These are phyloP conservation scores for Calamus simplicifolius DNA, from an alignment of 176 grass and related monocot species.

Conservation along the genomic window DNA sequence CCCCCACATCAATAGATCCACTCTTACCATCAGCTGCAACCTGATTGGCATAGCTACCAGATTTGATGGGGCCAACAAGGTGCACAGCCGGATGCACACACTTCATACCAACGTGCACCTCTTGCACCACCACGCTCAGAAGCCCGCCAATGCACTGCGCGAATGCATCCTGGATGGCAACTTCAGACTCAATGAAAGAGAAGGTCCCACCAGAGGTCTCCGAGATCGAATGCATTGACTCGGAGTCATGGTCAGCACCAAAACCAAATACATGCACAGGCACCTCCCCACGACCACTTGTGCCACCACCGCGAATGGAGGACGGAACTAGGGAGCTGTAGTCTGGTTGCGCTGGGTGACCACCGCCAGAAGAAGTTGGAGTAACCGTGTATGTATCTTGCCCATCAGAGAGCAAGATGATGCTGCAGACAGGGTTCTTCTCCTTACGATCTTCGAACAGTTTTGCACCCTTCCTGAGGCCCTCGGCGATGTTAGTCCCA, in stretches of 20 bases:
- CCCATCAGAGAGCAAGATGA: constrained; percentile 87
- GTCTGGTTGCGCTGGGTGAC: constrained; percentile 36
- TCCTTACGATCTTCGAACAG: constrained; percentile 72
- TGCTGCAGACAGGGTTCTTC: constrained; percentile 91
- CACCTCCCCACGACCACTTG: constrained; percentile 33
- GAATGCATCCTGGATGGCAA: constrained; percentile 87
- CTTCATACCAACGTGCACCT: constrained; percentile 50
- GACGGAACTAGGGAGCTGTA: constrained; percentile 67
- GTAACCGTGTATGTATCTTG: constrained; percentile 72
- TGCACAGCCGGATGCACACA: constrained; percentile 49
- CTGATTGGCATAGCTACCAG: constrained; percentile 65
- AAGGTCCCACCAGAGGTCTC: constrained; percentile 84
- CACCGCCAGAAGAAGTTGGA: constrained; percentile 43
- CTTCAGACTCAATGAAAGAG: constrained; percentile 87
- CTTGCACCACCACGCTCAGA: constrained; percentile 73
- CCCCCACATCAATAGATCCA: constrained; percentile 62
- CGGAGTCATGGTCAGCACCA: constrained; percentile 75
- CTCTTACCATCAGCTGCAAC: constrained; percentile 41
- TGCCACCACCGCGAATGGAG: constrained; percentile 19
- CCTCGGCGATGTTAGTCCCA: constrained; percentile 84
- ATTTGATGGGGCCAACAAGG: constrained; percentile 57
- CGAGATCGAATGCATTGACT: constrained; percentile 71
- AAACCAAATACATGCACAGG: constrained; percentile 93
- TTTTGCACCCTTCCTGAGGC: constrained; percentile 88
- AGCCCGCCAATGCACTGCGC: constrained; percentile 94